phyloP scores from a whole-genome alignment of 495 filamentous ascomycete species.

The Endocarpon pusillum region DNA sequence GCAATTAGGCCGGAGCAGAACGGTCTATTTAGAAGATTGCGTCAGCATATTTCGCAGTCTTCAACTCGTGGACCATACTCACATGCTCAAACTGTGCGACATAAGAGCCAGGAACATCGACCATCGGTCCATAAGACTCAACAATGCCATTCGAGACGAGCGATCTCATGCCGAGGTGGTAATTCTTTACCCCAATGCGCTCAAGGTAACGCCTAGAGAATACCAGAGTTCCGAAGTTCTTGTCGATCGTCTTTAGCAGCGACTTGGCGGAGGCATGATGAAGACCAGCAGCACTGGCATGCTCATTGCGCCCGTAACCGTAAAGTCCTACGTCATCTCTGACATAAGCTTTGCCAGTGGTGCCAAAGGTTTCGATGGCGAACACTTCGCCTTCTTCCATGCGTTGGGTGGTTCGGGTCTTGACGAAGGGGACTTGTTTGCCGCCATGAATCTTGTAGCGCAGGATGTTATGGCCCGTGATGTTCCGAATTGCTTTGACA shows the following conservation, averaged over 20 bases:
- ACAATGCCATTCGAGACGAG: conserved; percentile 36
- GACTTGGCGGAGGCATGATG: conserved; percentile 38
- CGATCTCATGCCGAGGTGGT: conserved; percentile 35
- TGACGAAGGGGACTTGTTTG: conserved; percentile 45
- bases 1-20: conserved; percentile 26
- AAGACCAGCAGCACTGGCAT: conserved; percentile 30
- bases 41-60: conserved; percentile 2
- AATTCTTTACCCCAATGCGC: conserved; percentile 41
- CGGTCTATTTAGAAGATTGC: conserved; percentile 17
- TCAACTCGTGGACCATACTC: conserved; percentile 9
- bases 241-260: conserved; percentile 40
- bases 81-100: conserved; percentile 47
- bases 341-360: conserved; percentile 34
- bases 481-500: conserved; percentile 38
- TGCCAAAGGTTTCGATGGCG: conserved; percentile 50
- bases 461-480: conserved; percentile 43
- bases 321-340: conserved; percentile 29
- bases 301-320: conserved; percentile 33
- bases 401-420: conserved; percentile 37
- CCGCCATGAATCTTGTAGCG: conserved; percentile 43
- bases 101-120: conserved; percentile 38
- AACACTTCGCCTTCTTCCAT: conserved; percentile 53
- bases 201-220: conserved; percentile 48
- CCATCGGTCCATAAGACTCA: conserved; percentile 33
- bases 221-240: conserved; percentile 46